Evolutionary conservation across 2,329 filamentous ascomycete genomes (phyloP).

Genomic region (Camillea tinctor): DNA sequence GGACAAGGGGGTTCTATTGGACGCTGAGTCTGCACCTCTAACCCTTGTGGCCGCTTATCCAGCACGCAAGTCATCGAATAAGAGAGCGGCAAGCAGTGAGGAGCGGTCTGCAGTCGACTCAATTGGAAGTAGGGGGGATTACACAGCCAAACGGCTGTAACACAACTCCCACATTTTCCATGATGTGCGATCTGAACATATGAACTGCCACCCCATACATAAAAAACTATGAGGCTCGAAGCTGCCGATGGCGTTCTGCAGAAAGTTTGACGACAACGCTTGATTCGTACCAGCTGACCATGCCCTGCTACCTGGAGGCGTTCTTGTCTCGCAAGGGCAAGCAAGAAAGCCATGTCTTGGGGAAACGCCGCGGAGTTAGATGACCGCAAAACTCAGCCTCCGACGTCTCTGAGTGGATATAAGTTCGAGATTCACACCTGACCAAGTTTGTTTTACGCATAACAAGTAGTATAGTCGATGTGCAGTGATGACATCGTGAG

Average conservation of each 20-base stretch:
- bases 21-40: not conserved
- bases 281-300: not conserved
- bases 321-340: not conserved
- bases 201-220: not conserved
- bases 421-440: too few relatives aligned
- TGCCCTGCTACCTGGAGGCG: not conserved
- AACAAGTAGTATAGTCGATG: too few relatives aligned
- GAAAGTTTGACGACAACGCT: not conserved
- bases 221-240: not conserved
- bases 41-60: not conserved
- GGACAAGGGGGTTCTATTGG: constrained; percentile 1
- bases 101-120: constrained; percentile 1
- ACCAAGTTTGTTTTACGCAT: too few relatives aligned
- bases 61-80: not conserved
- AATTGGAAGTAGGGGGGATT: not conserved
- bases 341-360: not conserved
- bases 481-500: too few relatives aligned
- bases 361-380: too few relatives aligned
- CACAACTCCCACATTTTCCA: not conserved
- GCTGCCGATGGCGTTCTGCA: not conserved
- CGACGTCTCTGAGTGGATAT: not conserved
- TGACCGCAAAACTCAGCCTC: not conserved
- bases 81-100: not conserved
- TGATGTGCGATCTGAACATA: not conserved
- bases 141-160: not conserved